Base-by-base conservation (phyloP, 441 rosid genomes). In the Rhodomyrtus psidioides region DNA sequence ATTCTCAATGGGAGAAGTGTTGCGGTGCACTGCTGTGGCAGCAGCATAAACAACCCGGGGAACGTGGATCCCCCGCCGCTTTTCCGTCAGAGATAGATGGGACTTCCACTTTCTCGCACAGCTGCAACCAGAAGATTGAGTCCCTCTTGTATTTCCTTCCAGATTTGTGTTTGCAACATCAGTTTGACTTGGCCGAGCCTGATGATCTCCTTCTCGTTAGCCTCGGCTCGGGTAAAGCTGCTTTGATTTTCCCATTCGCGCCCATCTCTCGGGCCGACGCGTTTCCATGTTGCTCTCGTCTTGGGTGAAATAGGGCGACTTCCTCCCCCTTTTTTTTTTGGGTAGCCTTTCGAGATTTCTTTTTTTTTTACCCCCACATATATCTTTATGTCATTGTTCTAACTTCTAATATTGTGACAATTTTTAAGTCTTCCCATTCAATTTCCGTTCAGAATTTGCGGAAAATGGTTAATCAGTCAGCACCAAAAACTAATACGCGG, bases 1-100 rank as follows among this genome's bases (percentile, higher is more conserved):
- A 56, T 93, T 94, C 89, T 89, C 94, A 44, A 92, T 92, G 93
- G 95, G 92, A 88, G 94, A 94, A 55, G 90, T 94, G 15, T 92
- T 90, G 54, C 91, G 89, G 62, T 93, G n/a, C n/a, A n/a, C n/a
- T n/a, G 93, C 16, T 89, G 91, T 54, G 76, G 82, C 10, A 86
- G 84, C 9, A 85, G 86, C 51, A 84, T 92, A 60, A 28, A 60
- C 65, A 86, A 86, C 87, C 88, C 92, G 27, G 88, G 92, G 15
- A 88, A 92, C 56, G 90, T 93, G 53, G 92, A 92, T 56, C 92
- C 95, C 27, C 93, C 95, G 46, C 91, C 88, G 53, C 90, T 94
- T 42, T 93, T 93, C 83, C 94, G 93, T 7, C 95, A 94, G 57
- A 92, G 91, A 85, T 92, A 46, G 51, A 46, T 46, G 94, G 10